Evolutionary conservation across 139 green algal species (phyloP), one percentile per base, ranked within the genome.

Genomic region (Auxenochlorella pyrenoidosa): DNA sequence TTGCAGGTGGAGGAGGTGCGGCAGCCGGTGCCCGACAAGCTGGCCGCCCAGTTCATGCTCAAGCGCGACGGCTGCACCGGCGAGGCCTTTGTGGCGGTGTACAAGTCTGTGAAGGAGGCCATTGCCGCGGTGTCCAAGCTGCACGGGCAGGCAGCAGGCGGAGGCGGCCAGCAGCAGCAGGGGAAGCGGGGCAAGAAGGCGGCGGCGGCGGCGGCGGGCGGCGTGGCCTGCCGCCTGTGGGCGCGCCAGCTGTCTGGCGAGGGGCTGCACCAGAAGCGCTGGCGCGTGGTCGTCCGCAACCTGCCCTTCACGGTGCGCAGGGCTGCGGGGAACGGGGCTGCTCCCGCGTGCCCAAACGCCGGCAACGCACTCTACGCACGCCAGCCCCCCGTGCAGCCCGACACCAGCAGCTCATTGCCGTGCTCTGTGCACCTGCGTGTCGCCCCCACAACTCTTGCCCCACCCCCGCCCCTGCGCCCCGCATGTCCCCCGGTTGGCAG

Each of bases 261-360:
- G 89, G 95, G 97, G 2, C 83, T 93, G 28, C 92, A 97, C 71
- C 87, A 97, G 3, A 98, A 98, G 88, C 94, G 94, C 81, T 98
- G 95, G 95, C 92, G 96, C 47, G n/a, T 99, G 60, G 97, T 99
- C 73, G 77, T 99, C 13, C 92, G 97, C 40, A 99, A 99, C 89
- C 89, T 99, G 87, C 86, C 96, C 12, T 99, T 98, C 83, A 90
- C 94, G 88, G 94, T 96, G 79, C 47, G 80, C 40, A 15, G 32
- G 77, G 6, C 22, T 24, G 40, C 0, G 18, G 22, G 18, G 6
- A 24, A 5, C 13, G 38, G 22, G n/a, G 72, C 38, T 78, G 72
- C 38, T 18, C 3, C n/a, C n/a, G 21, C 21, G 30, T 58, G 41
- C 19, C 19, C 19, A 60, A 40, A 18, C 8, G 71, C 71, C 8